A percentile compares a stretch with the other conserved stretches of the same genome.
phyloP scores from a whole-genome alignment of 495 filamentous ascomycete species.

The Penicillium paxilli region DNA sequence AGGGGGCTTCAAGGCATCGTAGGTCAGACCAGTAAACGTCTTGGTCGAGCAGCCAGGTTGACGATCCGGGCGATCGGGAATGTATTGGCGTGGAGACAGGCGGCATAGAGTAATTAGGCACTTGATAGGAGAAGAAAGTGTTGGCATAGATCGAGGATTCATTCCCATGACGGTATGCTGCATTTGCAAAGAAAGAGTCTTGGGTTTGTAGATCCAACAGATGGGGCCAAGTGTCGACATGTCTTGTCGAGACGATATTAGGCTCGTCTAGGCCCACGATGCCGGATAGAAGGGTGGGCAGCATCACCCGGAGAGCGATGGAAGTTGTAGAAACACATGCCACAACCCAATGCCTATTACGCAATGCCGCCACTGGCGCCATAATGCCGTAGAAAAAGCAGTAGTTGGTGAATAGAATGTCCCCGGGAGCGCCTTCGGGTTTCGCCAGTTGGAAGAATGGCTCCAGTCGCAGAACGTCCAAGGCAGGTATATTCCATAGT shows the following conservation, averaged over 20 bases:
- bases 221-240: slow-evolving; percentile 22
- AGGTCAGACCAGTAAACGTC: slow-evolving; percentile 24
- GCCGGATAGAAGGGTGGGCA: slow-evolving; percentile 23
- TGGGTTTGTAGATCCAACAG: slow-evolving; percentile 20
- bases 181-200: slow-evolving; percentile 6
- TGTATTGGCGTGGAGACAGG: slow-evolving; percentile 10
- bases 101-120: slow-evolving; percentile 11
- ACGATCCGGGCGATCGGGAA: background rate
- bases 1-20: slow-evolving; percentile 5
- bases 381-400: slow-evolving; percentile 19
- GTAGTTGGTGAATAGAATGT: slow-evolving; percentile 28
- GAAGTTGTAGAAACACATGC: slow-evolving; percentile 17
- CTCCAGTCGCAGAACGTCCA: slow-evolving; percentile 28
- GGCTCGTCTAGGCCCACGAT: slow-evolving; percentile 10
- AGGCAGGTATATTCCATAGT: slow-evolving; percentile 20
- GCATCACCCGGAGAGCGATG: slow-evolving; percentile 13
- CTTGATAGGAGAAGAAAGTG: slow-evolving; percentile 8
- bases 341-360: slow-evolving; percentile 27
- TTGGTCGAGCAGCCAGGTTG: slow-evolving; percentile 18
- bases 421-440: slow-evolving; percentile 15
- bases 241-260: background rate
- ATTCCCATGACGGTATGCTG: background rate
- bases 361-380: slow-evolving; percentile 17
- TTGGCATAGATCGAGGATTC: background rate
- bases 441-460: slow-evolving; percentile 28